phyloP scores from a whole-genome alignment of 441 rosid species.

The Corymbia calophylla region DNA sequence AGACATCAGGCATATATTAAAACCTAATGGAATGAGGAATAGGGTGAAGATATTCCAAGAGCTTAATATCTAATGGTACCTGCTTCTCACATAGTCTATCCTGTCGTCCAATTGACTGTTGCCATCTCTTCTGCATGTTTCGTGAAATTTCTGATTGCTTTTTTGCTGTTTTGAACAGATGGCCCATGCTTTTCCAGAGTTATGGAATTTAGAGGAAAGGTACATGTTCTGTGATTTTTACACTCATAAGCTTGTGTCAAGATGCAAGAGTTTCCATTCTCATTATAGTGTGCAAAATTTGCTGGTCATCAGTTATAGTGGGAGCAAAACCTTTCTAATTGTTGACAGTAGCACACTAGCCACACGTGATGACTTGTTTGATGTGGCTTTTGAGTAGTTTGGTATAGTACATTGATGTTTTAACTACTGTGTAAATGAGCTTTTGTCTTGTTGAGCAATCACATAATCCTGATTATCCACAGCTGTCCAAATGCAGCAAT shows the following conservation, averaged over 20 bases:
- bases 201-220: conserved; percentile 89
- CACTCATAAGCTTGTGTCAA: background rate
- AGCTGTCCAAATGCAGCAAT: background rate
- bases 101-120: background rate
- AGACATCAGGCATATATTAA: background rate
- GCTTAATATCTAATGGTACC: background rate
- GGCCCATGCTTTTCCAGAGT: conserved; percentile 78
- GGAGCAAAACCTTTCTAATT: background rate
- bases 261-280: background rate
- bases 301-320: background rate
- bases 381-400: background rate
- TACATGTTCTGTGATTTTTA: conserved; percentile 19
- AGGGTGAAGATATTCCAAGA: background rate
- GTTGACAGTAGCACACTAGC: background rate
- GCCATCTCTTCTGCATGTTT: background rate
- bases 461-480: background rate
- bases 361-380: background rate
- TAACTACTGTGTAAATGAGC: background rate
- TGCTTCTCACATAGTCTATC: background rate
- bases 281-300: background rate
- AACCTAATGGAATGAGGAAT: background rate
- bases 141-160: background rate
- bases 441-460: background rate
- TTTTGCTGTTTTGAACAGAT: conserved; percentile 33
- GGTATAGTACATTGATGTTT: background rate